Evolutionary conservation across 2,329 filamentous ascomycete genomes (phyloP).

Genomic region (Neoarthrinium moseri): DNA sequence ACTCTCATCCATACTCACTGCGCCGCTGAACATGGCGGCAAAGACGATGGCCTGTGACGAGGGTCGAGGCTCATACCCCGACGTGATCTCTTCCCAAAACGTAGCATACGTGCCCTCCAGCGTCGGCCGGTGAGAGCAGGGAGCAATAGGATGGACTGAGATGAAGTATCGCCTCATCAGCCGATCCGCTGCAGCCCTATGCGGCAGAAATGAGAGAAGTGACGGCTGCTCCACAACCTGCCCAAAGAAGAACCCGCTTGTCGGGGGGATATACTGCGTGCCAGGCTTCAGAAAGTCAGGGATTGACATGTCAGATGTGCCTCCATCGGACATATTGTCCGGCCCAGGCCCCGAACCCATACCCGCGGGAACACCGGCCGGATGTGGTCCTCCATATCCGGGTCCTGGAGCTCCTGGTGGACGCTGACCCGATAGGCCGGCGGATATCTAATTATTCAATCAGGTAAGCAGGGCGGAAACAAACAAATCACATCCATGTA

Average conservation of each 20-base stretch:
- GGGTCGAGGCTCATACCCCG: slow-evolving; percentile 59
- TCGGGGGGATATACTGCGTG: slow-evolving; percentile 65
- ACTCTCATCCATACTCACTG: slow-evolving; percentile 62
- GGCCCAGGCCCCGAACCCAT: slow-evolving; percentile 18
- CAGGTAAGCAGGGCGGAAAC: too few species aligned
- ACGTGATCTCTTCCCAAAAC: slow-evolving; percentile 64
- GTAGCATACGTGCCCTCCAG: slow-evolving; percentile 63
- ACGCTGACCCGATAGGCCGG: slow-evolving; percentile 28
- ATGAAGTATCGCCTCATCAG: slow-evolving; percentile 67
- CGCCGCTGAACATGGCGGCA: slow-evolving; percentile 66
- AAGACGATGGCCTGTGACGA: slow-evolving; percentile 70
- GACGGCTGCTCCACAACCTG: slow-evolving; percentile 44
- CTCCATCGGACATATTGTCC: slow-evolving; percentile 20
- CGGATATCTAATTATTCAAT: slow-evolving; percentile 32
- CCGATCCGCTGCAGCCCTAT: slow-evolving; percentile 54
- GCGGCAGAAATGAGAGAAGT: slow-evolving; percentile 61
- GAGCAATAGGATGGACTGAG: slow-evolving; percentile 66
- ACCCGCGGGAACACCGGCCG: slow-evolving; percentile 14
- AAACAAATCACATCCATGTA: too few species aligned
- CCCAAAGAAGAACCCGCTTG: slow-evolving; percentile 66
- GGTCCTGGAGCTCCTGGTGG: slow-evolving; percentile 16
- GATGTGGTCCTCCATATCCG: slow-evolving; percentile 18
- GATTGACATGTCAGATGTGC: slow-evolving; percentile 24
- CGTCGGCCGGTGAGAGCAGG: slow-evolving; percentile 65
- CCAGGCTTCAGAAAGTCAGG: slow-evolving; percentile 63